phyloP scores from a whole-genome alignment of 148 eudicot species.

The Linanthus parryae region DNA sequence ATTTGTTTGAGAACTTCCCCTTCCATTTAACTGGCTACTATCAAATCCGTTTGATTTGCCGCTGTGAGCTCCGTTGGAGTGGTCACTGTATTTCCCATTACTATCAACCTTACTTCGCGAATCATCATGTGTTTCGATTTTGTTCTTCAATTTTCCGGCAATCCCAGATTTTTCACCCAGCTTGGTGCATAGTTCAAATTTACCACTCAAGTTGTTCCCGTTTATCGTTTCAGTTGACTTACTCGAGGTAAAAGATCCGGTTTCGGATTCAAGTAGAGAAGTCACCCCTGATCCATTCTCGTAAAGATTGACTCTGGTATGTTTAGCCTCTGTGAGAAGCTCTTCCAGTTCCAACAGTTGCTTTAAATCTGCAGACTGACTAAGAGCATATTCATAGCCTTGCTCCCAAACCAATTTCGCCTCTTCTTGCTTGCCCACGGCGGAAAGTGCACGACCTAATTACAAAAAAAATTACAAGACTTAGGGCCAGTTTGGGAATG shows the following conservation, averaged over 20 bases:
- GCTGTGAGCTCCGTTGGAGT: conserved; percentile 14
- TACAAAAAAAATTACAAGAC: conserved; percentile 5
- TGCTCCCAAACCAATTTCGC: conserved; percentile 81
- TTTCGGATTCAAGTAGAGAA: conserved; percentile 25
- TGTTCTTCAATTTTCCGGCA: conserved; percentile 19
- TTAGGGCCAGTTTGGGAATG: too few species aligned
- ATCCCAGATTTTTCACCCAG: conserved; percentile 30
- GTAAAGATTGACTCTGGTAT: too few species aligned
- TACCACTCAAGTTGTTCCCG: conserved; percentile 31
- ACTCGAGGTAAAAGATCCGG: conserved; percentile 29
- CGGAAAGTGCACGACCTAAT: conserved; percentile 84
- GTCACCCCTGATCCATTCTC: too few species aligned
- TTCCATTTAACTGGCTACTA: conserved; percentile 9
- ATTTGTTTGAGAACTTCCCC: conserved; percentile 6
- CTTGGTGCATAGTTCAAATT: conserved; percentile 30
- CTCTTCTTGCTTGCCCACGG: conserved; percentile 77
- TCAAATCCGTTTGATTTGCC: conserved; percentile 11
- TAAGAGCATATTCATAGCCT: conserved; percentile 76
- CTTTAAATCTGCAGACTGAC: conserved; percentile 73
- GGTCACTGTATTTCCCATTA: conserved; percentile 26
- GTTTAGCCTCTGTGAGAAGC: conserved; percentile 44
- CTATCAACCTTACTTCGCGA: conserved; percentile 33
- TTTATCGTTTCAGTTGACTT: conserved; percentile 34
- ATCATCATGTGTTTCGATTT: conserved; percentile 22
- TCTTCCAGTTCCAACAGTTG: conserved; percentile 88